Conservation (phyloP, 805 yeast species). For the Candida koratica region DNA sequence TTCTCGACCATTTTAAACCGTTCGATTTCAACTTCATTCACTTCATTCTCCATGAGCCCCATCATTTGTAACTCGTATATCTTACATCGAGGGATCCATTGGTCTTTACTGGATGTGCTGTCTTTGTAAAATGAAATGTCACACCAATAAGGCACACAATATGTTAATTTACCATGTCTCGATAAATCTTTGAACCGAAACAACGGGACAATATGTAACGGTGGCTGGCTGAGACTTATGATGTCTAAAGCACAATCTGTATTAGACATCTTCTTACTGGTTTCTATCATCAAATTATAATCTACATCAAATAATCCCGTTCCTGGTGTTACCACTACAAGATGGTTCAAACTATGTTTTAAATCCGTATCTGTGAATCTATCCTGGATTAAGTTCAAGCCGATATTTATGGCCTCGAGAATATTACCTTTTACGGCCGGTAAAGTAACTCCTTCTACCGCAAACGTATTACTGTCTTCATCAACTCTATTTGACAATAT, state of each 20-base stretch:
- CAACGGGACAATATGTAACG: conserved; percentile 87
- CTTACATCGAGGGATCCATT: conserved; percentile 92
- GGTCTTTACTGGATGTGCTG: conserved; percentile 38
- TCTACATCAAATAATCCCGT: conserved; percentile 93
- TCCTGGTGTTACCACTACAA: conserved; percentile 84
- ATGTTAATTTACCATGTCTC: conserved; percentile 47
- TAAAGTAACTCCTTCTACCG: conserved; percentile 59
- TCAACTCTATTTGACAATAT: conserved; percentile 46
- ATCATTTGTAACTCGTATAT: conserved; percentile 96
- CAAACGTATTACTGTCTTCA: conserved; percentile 10
- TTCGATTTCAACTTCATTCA: conserved; percentile 63
- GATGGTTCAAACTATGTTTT: conserved; percentile 87
- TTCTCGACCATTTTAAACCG: conserved; percentile 41
- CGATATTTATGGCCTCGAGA: conserved; percentile 81
- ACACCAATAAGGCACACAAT: conserved; percentile 92
- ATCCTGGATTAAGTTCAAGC: conserved; percentile 70
- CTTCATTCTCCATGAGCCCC: conserved; percentile 94
- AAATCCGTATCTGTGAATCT: conserved; percentile 82
- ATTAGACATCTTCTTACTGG: conserved; percentile 69
- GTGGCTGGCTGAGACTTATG: conserved; percentile 84
- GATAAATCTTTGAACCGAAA: conserved; percentile 54
- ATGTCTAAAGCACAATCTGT: conserved; percentile 86
- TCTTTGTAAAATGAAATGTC: conserved; percentile 90
- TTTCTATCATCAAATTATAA: conserved; percentile 64
- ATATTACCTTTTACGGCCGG: conserved; percentile 90